Base-by-base conservation (phyloP, 345 rosid genomes). In the Aurinia saxatilis region DNA sequence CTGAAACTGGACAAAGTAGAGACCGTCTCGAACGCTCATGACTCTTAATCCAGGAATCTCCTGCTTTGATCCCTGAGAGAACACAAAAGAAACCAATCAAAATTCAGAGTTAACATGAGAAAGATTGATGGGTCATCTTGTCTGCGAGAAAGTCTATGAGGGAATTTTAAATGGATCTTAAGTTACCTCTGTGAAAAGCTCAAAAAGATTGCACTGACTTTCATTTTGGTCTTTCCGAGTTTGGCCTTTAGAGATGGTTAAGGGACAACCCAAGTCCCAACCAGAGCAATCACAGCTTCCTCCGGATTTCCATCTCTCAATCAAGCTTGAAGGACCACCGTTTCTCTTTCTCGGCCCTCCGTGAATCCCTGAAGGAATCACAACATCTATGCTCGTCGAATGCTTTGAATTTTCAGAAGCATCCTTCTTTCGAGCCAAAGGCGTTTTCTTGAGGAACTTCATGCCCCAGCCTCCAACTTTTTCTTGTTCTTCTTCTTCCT, bases 251-350 rank as follows among this genome's bases (percentile, higher is more conserved):
- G 87, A 80, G 48, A 87, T 30, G 0, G 82, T 80, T 39, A 93
- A 63, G 0, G 92, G 82, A 60, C 99, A 93, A 16, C 96, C 96
- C 27, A 93, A 63, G 67, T 93, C 99, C 99, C 99, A 93, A 45
- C 99, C 99, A 66, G 96, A 92, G 38, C 99, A 93, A 55, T 93
- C 97, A 51, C 99, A 93, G 71, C 60, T 68, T 49, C 97, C 97
- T 46, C 92, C 95, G 8, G 95, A 84, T 71, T 65, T 83, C 99
- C 97, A 93, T 76, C 99, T 84, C 46, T 84, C 80, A 37, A 83
- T 57, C 71, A 93, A 84, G 59, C 86, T 77, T 12, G 90, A 82
- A 33, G 99, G 92, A 21, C 95, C 95, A 35, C 81, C 78, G 6
- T 71, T 77, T 72, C 76, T 69, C 2, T 78, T 74, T 57, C 83